Percentiles rank a stretch among this genome's conserved stretches.
phyloP scores from a whole-genome alignment of 2,329 filamentous ascomycete species.

The Curvularia spicifera region DNA sequence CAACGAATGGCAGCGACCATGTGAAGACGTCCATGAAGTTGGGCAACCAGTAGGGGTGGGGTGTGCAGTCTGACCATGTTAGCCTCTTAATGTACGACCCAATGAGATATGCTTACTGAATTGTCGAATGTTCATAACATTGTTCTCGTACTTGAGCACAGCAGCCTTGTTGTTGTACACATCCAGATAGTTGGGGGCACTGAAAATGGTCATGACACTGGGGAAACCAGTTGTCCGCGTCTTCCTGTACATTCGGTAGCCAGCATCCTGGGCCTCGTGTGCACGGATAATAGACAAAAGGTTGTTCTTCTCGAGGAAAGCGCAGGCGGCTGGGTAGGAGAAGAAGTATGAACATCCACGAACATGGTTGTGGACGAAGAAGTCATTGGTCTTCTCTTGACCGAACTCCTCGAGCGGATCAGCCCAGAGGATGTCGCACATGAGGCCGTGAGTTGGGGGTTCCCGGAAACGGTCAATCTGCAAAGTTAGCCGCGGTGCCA shows the following conservation, averaged over 20 bases:
- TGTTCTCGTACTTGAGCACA: conserved; percentile 99
- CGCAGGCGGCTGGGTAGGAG: conserved; percentile 95
- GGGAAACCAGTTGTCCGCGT: conserved; percentile 97
- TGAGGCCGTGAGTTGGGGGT: conserved; percentile 93
- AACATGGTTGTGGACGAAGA: conserved; percentile 97
- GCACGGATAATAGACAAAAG: conserved; percentile 95
- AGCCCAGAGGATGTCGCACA: conserved; percentile 99
- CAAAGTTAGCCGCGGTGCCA: conserved; percentile 27
- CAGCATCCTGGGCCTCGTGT: conserved; percentile 97
- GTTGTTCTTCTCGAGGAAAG: conserved; percentile 99
- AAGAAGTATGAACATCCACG: conserved; percentile 99
- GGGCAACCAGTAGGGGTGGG: conserved; percentile 98
- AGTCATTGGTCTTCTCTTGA: conserved; percentile 97
- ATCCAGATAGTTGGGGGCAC: conserved; percentile 96
- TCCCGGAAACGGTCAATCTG: conserved; percentile 98
- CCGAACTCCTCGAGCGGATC: conserved; percentile 98
- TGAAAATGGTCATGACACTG: conserved; percentile 99
- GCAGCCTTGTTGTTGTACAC: conserved; percentile 99
- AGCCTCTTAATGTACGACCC: conserved; percentile 10
- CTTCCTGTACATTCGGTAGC: conserved; percentile 99
- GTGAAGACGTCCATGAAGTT: conserved; percentile 99
- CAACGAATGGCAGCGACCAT: conserved; percentile 98
- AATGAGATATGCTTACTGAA: conserved; percentile 65
- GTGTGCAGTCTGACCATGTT: conserved; percentile 74
- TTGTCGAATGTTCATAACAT: conserved; percentile 99